These are phyloP conservation scores for Suhomyces kunorum DNA, from an alignment of 1,139 yeast species.

Conservation along the genomic window DNA sequence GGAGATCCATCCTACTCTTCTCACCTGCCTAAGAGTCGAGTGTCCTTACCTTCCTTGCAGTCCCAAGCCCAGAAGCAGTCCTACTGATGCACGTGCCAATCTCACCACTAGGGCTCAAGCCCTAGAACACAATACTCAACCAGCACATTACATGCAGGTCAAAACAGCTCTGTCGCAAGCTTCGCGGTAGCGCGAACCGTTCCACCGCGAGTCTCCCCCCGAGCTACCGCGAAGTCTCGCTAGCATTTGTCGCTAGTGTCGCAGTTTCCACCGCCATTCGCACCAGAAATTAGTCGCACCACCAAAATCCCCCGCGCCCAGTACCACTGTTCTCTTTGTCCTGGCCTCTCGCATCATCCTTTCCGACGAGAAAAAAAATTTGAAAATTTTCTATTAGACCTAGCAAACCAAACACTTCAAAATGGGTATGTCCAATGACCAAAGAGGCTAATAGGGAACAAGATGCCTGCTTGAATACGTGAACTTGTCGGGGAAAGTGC, in stretches of 20 bases:
- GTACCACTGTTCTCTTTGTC: background rate
- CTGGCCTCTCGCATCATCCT: conserved; percentile 6
- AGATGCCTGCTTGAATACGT: background rate
- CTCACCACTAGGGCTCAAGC: no score
- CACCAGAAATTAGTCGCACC: background rate
- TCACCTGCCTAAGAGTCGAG: no score
- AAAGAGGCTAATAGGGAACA: background rate
- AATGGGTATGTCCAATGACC: conserved; percentile 16
- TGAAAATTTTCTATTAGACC: conserved; percentile 15
- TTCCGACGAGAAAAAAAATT: conserved; percentile 12
- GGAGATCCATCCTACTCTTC: no score
- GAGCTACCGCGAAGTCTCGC: background rate
- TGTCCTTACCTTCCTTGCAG: no score
- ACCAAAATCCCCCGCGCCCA: background rate
- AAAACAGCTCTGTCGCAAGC: no score
- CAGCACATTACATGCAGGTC: no score
- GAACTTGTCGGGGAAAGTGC: background rate
- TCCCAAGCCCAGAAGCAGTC: no score
- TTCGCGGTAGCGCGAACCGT: background rate
- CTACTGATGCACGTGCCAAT: no score
- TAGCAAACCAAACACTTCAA: conserved; percentile 17
- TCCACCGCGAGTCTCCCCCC: conserved; percentile 2
- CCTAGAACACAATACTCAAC: no score
- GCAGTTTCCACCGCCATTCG: background rate
- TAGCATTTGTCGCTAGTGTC: background rate